Base-by-base conservation (phyloP, 257 asterid genomes). In the Eustoma russellianum region DNA sequence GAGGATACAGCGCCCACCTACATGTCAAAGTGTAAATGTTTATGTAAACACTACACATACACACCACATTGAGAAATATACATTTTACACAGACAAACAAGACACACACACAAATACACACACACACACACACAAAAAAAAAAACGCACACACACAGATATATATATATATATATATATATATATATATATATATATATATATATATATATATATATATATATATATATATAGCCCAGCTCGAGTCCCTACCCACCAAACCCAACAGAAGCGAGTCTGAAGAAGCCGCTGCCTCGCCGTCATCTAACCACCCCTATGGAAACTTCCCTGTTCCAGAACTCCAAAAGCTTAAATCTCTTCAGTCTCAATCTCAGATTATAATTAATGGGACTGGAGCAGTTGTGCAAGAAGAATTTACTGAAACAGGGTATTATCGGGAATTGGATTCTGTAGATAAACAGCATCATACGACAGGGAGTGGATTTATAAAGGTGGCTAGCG, bases 1-100 rank as follows among this genome's bases (percentile, higher is more conserved):
- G 98, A 65, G 98, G 98, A 88, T 92, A 92, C 77, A 92, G 62
- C 15, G 98, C 97, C 98, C 98, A 92, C 86, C 97, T 92, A 63
- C 75, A 68, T 56, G 41, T 68, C 65, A 61, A 53, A 52, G 43
- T 8, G 1, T 38, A 38, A 4, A 38, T 2, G 12, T 38, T 7
- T 7, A 38, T 38, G 12, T 38, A 38, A 8, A 38, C 13, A 11
- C 12, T 11, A 38, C 43, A 7, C 43, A 7, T 11, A 5, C 43
- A 8, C 43, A 24, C 30, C 30, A 24, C 30, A 24, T 24, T 24
- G 3, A 24, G 30, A 24, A 24, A 24, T 24, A 24, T 24, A 24
- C 3, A 24, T 24, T 24, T 0, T 24, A 24, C 30, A 24, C 3
- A 24, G 30, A 24, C n/a, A n/a, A n/a, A n/a, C n/a, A n/a, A n/a